Base-by-base conservation (phyloP, 1,284 basidiomycete genomes). In the Austroboletus novae-zelandiae region DNA sequence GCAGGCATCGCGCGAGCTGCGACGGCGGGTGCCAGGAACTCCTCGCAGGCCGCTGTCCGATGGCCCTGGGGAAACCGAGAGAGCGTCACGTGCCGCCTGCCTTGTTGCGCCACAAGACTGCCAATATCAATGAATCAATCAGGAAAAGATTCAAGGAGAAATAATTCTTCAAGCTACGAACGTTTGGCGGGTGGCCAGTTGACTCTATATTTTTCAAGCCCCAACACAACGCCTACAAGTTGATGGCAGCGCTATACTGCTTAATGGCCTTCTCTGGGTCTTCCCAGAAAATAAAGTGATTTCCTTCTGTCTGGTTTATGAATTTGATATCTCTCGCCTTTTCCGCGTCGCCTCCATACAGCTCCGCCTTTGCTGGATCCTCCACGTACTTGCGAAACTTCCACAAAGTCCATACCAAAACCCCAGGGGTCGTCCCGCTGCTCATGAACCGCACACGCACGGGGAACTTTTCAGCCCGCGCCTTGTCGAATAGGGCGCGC, bases 281-380 rank as follows among this genome's bases (percentile, higher is more conserved):
- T 0, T 65, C 62, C 66, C 66, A 67, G 43, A 65, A 65, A 15
- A 59, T 9, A 30, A 66, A 64, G 43, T 68, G 64, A 32, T 68
- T 68, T 27, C 63, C 66, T 36, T 64, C 61, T 10, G 44, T 45
- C 20, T 54, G 53, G 10, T 25, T 34, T 15, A 51, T 27, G 23
- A 48, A 40, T 40, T 61, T 48, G 43, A 57, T 34, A 11, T 65
- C 60, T 43, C 64, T 64, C 29, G 52, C 58, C 42, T 50, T 61
- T 29, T 57, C 53, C 20, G 60, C 62, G 9, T 42, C 51, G 1
- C 35, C 37, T 18, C 56, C 62, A 13, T 54, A 66, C 14, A 48
- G n/a, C 10, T n/a, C 25, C 15, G 7, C 45, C 18, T 41, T 35
- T 6, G 52, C 42, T 10, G 59, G 48, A 7, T 45, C 30, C 4